Conservation (phyloP, 2,329 filamentous ascomycete species). For the Aspergillus fructus region DNA sequence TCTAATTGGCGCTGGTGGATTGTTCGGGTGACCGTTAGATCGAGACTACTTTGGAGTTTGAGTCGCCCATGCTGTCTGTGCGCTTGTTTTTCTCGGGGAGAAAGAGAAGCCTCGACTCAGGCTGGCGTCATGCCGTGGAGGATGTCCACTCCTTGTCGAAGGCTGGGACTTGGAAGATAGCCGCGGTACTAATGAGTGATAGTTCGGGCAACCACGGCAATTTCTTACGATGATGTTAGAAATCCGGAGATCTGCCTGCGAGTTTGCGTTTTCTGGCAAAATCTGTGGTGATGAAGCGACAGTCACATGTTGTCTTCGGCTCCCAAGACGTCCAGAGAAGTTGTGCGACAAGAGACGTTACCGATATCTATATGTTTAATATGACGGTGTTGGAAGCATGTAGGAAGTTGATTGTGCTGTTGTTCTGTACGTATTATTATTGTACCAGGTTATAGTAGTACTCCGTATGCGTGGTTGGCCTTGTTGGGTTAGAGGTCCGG, state of each 20-base stretch:
- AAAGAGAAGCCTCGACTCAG: not conserved
- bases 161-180: not conserved
- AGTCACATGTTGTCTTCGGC: conserved; percentile 3
- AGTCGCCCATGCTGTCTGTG: conserved; percentile 17
- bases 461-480: not conserved
- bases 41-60: conserved; percentile 4
- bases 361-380: not conserved
- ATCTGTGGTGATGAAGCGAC: not conserved
- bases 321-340: not conserved
- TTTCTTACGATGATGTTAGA: not conserved
- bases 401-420: no score
- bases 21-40: conserved; percentile 21
- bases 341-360: not conserved
- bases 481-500: not conserved
- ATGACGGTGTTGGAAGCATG: not conserved
- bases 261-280: not conserved
- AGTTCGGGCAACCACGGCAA: not conserved
- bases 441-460: not conserved
- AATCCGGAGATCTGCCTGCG: not conserved
- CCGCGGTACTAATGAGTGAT: not conserved
- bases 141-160: not conserved
- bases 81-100: conserved; percentile 7
- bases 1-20: conserved; percentile 15
- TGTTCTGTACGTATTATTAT: not conserved
- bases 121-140: conserved; percentile 5